Evolutionary conservation across 2,329 filamentous ascomycete species (phyloP), one percentile per base, ranked within the genome.

Genomic region (Drechslera avenae): DNA sequence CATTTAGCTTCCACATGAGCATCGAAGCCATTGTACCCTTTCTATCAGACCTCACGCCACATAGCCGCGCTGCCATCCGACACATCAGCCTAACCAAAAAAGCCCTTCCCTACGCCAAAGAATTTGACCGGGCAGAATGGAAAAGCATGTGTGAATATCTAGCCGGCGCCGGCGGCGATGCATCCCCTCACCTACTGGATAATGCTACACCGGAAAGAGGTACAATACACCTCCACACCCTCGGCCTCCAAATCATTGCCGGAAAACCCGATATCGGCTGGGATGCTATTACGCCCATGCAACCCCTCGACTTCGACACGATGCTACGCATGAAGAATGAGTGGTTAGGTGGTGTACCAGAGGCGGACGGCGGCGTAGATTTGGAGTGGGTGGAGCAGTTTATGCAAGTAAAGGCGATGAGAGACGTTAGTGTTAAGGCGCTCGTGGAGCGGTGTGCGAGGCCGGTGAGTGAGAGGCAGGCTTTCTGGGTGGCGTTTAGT

Each of bases 1-100:
- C 74, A 0, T 86, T 87, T 66, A 79, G 82, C 60, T 87, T 87
- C 66, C 81, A 80, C 54, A 76, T 77, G 39, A 77, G 83, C 68
- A 75, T 87, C 56, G 84, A 87, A 68, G 82, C 84, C 13, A 77
- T 84, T 5, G 76, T 80, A 1, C 83, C 84, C 0, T 87, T 87
- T 64, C 73, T 87, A 32, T 73, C 75, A 26, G 83, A 86, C 64
- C 76, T 85, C 28, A 82, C 80, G 2, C 75, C 78, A 1, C 59
- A 67, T 14, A 78, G 80, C 2, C 76, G 81, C 28, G 65, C 68
- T 8, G 72, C 80, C 39, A 70, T 87, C 51, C 73, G 75, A 23
- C 75, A 77, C 30, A 69, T 87, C 9, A 76, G 77, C 10, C 59
- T 87, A 16, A 79, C 81, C 18, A 86, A 86, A 63, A 78, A 80